Conservation (phyloP, 371 early-diverging fungal genomes). For the Dentiscutata heterogama region DNA sequence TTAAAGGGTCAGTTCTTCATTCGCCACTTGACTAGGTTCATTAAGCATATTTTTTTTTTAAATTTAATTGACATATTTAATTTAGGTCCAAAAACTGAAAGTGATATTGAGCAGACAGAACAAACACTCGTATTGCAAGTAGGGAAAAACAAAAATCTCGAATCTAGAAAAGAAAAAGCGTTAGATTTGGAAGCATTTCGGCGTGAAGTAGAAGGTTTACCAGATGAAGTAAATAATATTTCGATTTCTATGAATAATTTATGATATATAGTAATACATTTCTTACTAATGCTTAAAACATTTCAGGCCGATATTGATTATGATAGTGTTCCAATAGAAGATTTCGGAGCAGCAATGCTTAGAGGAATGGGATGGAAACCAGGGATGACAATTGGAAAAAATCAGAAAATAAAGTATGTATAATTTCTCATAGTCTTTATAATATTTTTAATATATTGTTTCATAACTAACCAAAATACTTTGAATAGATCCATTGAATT, state of each 20-base stretch:
- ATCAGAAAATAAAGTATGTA: conserved; percentile 49
- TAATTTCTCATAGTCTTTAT: conserved; percentile 37
- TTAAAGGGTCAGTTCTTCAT: neutral
- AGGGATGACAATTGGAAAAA: conserved; percentile 74
- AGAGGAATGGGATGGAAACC: conserved; percentile 95
- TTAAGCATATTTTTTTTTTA: neutral
- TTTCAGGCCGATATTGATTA: conserved; percentile 63
- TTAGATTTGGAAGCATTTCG: conserved; percentile 16
- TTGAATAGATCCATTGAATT: conserved; percentile 1
- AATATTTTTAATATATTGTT: neutral
- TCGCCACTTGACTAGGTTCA: neutral
- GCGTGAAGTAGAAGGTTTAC: neutral
- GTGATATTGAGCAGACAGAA: neutral
- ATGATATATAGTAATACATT: neutral
- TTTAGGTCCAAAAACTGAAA: neutral
- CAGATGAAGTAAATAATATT: conserved; percentile 19
- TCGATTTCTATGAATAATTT: neutral
- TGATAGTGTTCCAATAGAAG: conserved; percentile 86
- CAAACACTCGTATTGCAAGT: neutral
- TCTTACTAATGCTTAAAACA: neutral
- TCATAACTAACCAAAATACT: neutral
- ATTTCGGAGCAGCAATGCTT: conserved; percentile 90
- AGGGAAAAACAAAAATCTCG: conserved; percentile 11
- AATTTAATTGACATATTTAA: neutral
- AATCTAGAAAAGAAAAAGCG: neutral